Evolutionary conservation across 2,329 filamentous ascomycete genomes (phyloP), one percentile per base, ranked within the genome.

Genomic region (Thermothelomyces thermophilus): DNA sequence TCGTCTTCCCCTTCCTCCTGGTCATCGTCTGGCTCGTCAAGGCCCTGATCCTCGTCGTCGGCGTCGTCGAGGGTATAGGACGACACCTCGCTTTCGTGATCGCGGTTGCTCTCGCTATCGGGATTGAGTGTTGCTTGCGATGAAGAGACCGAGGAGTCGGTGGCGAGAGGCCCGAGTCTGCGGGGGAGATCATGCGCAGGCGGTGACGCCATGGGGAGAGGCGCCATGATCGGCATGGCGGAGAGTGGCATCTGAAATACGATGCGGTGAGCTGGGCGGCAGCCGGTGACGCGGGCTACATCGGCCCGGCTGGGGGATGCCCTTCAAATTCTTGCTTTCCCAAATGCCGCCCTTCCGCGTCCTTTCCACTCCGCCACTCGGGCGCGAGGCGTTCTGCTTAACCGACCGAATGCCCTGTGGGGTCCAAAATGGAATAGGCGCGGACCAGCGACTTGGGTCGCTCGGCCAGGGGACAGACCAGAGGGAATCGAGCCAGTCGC

Each of bases 171-270:
- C 13, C 46, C 56, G 31, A 42, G 46, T 37, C 46, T 46, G 48
- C 46, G 48, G 36, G 53, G 51, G 26, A 41, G 31, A 34, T 36
- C 36, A 9, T 50, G 50, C 16, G 48, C 43, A 35, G 50, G 37
- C 24, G 24, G 24, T 13, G 46, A 43, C 33, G 40, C 46, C 36
- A 43, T 20, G 30, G 31, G 37, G n/a, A 43, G 24, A 44, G 26
- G 36, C 19, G 34, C 30, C 41, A 43, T 36, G 39, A 47, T 30
- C 8, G 43, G 49, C 55, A 57, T 57, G 46, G 33, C 36, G 48
- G 46, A 31, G 30, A 45, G 22, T 41, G 50, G 37, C 31, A 8
- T 47, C 9, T 26, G 34, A 22, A 20, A 22, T 46, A 42, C 19
- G 22, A 34, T 33, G 33, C 33, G 33, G 9, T 45, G 45, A 24